Evolutionary conservation across 495 filamentous ascomycete species (phyloP).

Genomic region (Penicillium roqueforti): DNA sequence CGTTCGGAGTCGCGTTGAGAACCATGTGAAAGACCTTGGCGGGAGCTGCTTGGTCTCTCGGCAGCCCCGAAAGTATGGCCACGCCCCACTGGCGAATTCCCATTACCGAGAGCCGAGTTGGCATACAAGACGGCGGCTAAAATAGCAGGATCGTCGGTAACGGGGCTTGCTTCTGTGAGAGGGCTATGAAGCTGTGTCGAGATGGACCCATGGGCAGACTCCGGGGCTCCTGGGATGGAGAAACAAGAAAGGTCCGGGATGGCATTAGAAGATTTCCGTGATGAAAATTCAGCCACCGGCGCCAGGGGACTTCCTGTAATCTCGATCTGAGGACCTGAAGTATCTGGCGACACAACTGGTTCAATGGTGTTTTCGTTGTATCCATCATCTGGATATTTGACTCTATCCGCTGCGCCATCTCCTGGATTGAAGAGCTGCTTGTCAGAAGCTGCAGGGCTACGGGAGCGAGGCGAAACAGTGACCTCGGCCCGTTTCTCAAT

Average conservation of each 20-base stretch:
- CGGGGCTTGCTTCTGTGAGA: slow-evolving; percentile 12
- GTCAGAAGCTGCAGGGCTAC: slow-evolving; percentile 25
- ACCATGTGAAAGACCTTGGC: slow-evolving; percentile 19
- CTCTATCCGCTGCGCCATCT: slow-evolving; percentile 12
- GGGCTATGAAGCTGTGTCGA: slow-evolving; percentile 17
- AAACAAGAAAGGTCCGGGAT: slow-evolving; percentile 32
- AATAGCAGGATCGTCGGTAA: slow-evolving; percentile 28
- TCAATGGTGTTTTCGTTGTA: slow-evolving; percentile 39
- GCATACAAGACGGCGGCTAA: slow-evolving; percentile 33
- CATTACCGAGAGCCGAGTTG: slow-evolving; percentile 15
- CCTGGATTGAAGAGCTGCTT: slow-evolving; percentile 1
- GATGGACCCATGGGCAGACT: slow-evolving; percentile 13
- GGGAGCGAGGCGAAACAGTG: slow-evolving; percentile 38
- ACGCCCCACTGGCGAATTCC: slow-evolving; percentile 7
- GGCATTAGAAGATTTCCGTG: slow-evolving; percentile 38
- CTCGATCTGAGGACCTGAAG: slow-evolving; percentile 40
- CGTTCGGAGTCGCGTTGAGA: slow-evolving; percentile 25
- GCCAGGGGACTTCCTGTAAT: slow-evolving; percentile 30
- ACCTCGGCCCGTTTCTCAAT: slow-evolving; percentile 21
- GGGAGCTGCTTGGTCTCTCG: slow-evolving; percentile 33
- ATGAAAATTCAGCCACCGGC: slow-evolving; percentile 16
- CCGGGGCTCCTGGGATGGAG: slow-evolving; percentile 24
- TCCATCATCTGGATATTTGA: slow-evolving; percentile 14
- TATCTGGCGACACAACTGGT: slow-evolving; percentile 39
- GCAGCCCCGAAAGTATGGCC: slow-evolving; percentile 21